Conservation (phyloP, 2,329 filamentous ascomycete genomes). For the Trichoderma harzianum region DNA sequence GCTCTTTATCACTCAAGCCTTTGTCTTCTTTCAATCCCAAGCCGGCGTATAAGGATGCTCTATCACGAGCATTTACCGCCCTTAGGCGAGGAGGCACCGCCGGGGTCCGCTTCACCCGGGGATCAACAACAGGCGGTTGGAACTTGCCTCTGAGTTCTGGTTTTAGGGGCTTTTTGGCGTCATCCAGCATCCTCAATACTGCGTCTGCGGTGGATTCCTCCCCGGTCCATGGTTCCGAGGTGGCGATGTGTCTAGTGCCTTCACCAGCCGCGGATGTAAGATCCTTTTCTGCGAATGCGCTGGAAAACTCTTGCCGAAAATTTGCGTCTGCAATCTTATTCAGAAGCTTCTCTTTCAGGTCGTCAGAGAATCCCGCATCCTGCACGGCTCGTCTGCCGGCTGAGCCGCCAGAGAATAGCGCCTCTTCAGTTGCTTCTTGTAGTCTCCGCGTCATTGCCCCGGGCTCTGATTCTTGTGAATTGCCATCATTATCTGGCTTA, state of each 20-base stretch:
- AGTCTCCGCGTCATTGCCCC: slow-evolving; percentile 56
- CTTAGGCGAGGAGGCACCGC: slow-evolving; percentile 44
- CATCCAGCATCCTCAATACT: slow-evolving; percentile 79
- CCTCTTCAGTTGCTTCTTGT: slow-evolving; percentile 61
- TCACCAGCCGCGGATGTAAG: slow-evolving; percentile 58
- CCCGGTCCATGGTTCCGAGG: slow-evolving; percentile 72
- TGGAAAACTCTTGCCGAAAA: slow-evolving; percentile 50
- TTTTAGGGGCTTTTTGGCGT: slow-evolving; percentile 68
- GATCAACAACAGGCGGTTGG: slow-evolving; percentile 49
- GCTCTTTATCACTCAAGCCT: slow-evolving; percentile 66
- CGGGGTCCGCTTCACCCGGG: slow-evolving; percentile 44
- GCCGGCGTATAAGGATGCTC: slow-evolving; percentile 49
- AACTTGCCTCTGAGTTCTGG: slow-evolving; percentile 46
- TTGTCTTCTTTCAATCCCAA: slow-evolving; percentile 46
- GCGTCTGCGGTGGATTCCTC: slow-evolving; percentile 70
- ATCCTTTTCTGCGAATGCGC: slow-evolving; percentile 47
- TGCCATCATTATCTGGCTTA: background rate
- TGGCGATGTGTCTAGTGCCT: slow-evolving; percentile 66
- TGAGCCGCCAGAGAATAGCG: slow-evolving; percentile 55
- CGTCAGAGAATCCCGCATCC: slow-evolving; percentile 61
- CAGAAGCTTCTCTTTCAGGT: slow-evolving; percentile 57
- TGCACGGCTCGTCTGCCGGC: slow-evolving; percentile 58
- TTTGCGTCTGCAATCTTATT: slow-evolving; percentile 54
- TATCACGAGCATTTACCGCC: slow-evolving; percentile 55
- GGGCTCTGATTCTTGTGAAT: slow-evolving; percentile 18